phyloP scores from a whole-genome alignment of 768 basidiomycete genomes.

The Daedaleopsis sinensis region DNA sequence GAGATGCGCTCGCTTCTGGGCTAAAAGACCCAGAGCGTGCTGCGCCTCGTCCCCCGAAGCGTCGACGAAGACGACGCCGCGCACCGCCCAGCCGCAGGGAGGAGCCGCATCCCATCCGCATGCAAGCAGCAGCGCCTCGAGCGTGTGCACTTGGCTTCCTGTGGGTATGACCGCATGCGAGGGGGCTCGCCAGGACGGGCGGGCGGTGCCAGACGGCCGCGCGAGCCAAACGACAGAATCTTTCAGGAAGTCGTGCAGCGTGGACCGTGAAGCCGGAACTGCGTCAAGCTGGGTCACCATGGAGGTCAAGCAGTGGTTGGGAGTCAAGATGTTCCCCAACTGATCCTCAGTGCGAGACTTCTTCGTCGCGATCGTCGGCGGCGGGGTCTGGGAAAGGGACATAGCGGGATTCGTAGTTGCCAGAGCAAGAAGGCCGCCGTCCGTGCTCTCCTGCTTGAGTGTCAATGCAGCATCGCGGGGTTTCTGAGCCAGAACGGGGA shows the following conservation, averaged over 20 bases:
- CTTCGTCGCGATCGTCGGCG: not conserved
- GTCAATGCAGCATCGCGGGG: not conserved
- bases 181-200: constrained; percentile 32
- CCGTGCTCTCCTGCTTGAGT: not conserved
- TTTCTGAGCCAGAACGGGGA: not conserved
- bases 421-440: not conserved
- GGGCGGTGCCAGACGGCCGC: constrained; percentile 13
- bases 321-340: no score
- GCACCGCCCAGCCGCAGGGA: constrained; percentile 17
- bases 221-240: constrained; percentile 27
- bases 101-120: constrained; percentile 44
- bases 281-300: no score
- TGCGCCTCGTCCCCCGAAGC: constrained; percentile 5
- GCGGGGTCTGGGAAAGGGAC: not conserved
- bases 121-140: constrained; percentile 49
- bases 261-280: not conserved
- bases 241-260: constrained; percentile 21
- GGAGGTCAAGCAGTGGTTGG: no score
- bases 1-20: constrained; percentile 5
- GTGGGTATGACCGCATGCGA: constrained; percentile 34
- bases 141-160: constrained; percentile 40
- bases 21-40: constrained; percentile 2
- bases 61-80: constrained; percentile 34
- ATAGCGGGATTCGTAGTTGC: not conserved
- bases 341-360: not conserved